Conservation (phyloP, 2,329 filamentous ascomycete genomes). For the Calonectria ilicicola region DNA sequence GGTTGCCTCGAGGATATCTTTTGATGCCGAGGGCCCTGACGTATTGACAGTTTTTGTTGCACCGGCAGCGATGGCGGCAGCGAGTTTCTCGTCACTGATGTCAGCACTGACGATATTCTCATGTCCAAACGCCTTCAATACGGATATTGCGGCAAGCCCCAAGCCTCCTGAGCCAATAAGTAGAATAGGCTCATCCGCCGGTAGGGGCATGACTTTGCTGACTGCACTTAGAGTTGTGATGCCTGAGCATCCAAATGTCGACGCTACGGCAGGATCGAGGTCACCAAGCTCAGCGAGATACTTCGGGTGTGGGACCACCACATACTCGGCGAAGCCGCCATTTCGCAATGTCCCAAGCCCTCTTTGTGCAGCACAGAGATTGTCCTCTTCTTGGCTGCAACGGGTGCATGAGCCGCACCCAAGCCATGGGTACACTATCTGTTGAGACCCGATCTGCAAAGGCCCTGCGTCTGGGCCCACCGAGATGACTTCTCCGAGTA, state of each 20-base stretch:
- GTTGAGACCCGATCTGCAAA: slow-evolving; percentile 9
- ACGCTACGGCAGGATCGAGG: slow-evolving; percentile 20
- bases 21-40: neutral
- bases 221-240: slow-evolving; percentile 24
- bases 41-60: slow-evolving; percentile 25
- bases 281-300: slow-evolving; percentile 20
- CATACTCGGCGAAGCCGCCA: slow-evolving; percentile 23
- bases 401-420: slow-evolving; percentile 21
- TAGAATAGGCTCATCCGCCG: slow-evolving; percentile 12
- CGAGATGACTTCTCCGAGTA: slow-evolving; percentile 18
- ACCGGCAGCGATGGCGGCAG: slow-evolving; percentile 7
- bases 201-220: slow-evolving; percentile 21
- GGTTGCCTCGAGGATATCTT: slow-evolving; percentile 14
- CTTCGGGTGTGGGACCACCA: slow-evolving; percentile 19
- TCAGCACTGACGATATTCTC: slow-evolving; percentile 20
- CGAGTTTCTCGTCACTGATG: slow-evolving; percentile 17
- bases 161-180: slow-evolving; percentile 21
- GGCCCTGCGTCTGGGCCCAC: slow-evolving; percentile 11
- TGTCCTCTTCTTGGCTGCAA: slow-evolving; percentile 25
- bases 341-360: slow-evolving; percentile 21
- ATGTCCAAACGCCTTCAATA: slow-evolving; percentile 12
- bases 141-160: slow-evolving; percentile 20
- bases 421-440: slow-evolving; percentile 26
- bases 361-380: slow-evolving; percentile 15
- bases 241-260: slow-evolving; percentile 23